Base-by-base conservation (phyloP, 2,329 filamentous ascomycete genomes). In the Orbilia javanica region DNA sequence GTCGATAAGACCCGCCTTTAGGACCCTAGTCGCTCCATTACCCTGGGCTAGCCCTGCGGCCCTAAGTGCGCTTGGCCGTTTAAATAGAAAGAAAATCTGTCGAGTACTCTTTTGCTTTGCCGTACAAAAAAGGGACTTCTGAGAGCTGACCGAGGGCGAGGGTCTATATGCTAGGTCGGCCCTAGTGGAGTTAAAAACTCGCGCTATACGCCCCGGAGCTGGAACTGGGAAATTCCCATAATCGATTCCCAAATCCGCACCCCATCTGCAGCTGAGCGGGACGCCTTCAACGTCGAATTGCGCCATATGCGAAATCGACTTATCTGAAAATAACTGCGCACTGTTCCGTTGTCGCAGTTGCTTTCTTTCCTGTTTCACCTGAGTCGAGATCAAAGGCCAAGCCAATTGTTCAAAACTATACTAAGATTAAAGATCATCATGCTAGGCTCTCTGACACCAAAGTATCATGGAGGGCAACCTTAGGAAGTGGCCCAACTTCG, bases 321-420 rank as follows among this genome's bases (percentile, higher is more conserved):
- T 78, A 66, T 78, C 74, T 78, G 74, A 67, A 78, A 78, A 72
- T 78, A 78, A 72, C 67, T 78, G 62, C 74, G 74, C 74, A 63
- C 74, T 78, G 74, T 78, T 72, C 74, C 53, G 62, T 36, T 63
- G 67, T 78, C 46, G 73, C 73, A 63, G 66, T 44, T 22, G 60
- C n/a, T 65, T 60, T 60, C 34, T 42, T 60, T 42, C 55, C 4
- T 60, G 55, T 60, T 60, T 48, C 57, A 73, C 34, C 46, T 65
- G 55, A 42, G 31, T 66, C 60, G 48, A 60, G 72, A 77, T 57
- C 46, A 52, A 22, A 70, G 36, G 22, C 50, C 20, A 39, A 42
- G 42, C 48, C 31, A 48, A 62, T 44, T 53, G 44, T 50, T 27
- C 31, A 65, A 34, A 46, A 20, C 36, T 44, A 42, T 44, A 15